Conservation (phyloP, 441 rosid genomes). For the Euphorbia celastroides region DNA sequence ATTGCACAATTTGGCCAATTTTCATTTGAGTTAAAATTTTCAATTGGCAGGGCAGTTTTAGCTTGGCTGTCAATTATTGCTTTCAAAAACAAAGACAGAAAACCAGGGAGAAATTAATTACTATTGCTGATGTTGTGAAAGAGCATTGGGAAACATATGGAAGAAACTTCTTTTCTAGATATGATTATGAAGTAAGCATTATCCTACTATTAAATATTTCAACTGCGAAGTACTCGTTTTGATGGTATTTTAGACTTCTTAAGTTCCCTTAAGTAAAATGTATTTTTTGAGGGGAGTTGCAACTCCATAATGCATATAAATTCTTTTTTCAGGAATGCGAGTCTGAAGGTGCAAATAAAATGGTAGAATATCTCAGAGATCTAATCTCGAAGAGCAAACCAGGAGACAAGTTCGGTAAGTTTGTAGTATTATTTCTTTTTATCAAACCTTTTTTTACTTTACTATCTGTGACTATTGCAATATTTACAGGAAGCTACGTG, state of each 20-base stretch:
- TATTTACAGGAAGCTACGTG: constrained; percentile 52
- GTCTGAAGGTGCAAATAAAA: constrained; percentile 87
- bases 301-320: constrained; percentile 12
- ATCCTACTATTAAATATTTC: constrained; percentile 8
- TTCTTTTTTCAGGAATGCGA: constrained; percentile 69
- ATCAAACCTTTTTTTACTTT: neutral
- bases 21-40: constrained; percentile 8
- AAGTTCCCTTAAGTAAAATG: too few relatives aligned
- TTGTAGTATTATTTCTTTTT: constrained; percentile 8
- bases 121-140: constrained; percentile 80
- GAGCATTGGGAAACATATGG: constrained; percentile 93
- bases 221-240: too few relatives aligned
- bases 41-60: constrained; percentile 73
- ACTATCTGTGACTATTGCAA: constrained; percentile 11
- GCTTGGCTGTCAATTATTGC: constrained; percentile 98
- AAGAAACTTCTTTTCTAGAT: constrained; percentile 89
- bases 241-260: neutral
- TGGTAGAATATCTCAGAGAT: constrained; percentile 73
- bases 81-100: constrained; percentile 67
- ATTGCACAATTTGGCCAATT: too few relatives aligned
- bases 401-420: constrained; percentile 70
- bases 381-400: constrained; percentile 59
- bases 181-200: constrained; percentile 79
- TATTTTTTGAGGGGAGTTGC: too few relatives aligned
- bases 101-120: constrained; percentile 69